These are phyloP conservation scores for Populus hybrid DNA, from an alignment of 441 rosid species.

Conservation along the genomic window DNA sequence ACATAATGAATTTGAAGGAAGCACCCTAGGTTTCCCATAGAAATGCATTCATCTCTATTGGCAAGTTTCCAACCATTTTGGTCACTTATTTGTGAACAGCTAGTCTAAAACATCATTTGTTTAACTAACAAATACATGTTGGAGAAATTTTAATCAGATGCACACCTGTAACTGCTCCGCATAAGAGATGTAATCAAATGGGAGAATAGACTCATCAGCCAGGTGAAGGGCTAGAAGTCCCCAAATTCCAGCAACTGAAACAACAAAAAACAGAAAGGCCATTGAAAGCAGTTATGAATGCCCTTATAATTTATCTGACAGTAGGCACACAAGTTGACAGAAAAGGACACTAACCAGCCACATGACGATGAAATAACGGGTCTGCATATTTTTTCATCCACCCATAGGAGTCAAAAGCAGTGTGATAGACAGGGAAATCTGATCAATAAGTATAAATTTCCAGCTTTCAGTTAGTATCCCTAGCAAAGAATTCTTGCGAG, in stretches of 20 bases:
- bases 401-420: constrained; percentile 79
- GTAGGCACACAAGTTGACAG: neutral
- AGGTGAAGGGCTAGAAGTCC: constrained; percentile 71
- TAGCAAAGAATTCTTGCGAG: neutral
- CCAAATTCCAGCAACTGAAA: constrained; percentile 79
- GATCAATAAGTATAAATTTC: constrained; percentile 13
- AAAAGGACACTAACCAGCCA: constrained; percentile 62
- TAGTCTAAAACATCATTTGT: neutral
- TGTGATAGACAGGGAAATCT: constrained; percentile 94
- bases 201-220: constrained; percentile 75
- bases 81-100: neutral
- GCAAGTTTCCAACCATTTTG: neutral
- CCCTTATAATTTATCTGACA: neutral
- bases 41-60: neutral
- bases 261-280: constrained; percentile 3
- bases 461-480: too few species aligned
- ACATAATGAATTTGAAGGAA: neutral
- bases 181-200: constrained; percentile 67
- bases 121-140: neutral
- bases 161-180: constrained; percentile 58
- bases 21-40: neutral
- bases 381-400: constrained; percentile 75
- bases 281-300: neutral
- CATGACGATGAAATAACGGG: constrained; percentile 83
- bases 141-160: constrained; percentile 1